Evolutionary conservation across 805 yeast genomes (phyloP), one percentile per base, ranked within the genome.

Genomic region (Myxozyma monticola): DNA sequence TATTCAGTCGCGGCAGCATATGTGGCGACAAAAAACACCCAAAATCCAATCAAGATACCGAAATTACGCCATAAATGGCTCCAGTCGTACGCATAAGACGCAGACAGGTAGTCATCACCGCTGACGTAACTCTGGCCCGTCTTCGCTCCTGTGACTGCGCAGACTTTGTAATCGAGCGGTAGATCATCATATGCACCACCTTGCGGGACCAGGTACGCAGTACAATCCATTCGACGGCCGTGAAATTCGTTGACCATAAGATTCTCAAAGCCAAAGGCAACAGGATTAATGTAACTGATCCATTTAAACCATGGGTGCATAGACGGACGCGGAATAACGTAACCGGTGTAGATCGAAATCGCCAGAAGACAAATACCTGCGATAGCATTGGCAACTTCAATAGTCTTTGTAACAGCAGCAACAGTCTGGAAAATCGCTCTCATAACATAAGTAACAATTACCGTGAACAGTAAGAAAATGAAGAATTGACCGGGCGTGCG

Each of bases 51-150:
- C 51, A 78, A 51, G 51, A 84, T 78, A 62, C 89, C 96, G 49
- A 84, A 74, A 65, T 88, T 85, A 71, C 95, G 80, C 96, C 96
- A 88, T 42, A 77, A 75, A 66, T 88, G 87, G 21, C 67, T 56
- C 61, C 75, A 79, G 18, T 63, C 63, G 71, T 83, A 88, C 36
- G 67, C 63, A 66, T 67, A 87, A 7, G 80, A 65, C 2, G 60
- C 60, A 4, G 55, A 54, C 48, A 87, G 57, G 62, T 84, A 87
- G 30, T 65, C 67, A 56, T 81, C 79, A 59, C 95, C 96, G 28
- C 66, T 61, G 40, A 87, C 86, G 42, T 56, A 57, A 12, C 62
- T 49, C 20, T 4, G 2, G 46, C 89, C 88, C 0, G 83, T 71
- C 2, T 62, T 63, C n/a, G 88, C 68, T 46, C 86, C 85, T 24